Base-by-base conservation (phyloP, 495 filamentous ascomycete genomes). In the Neohortaea acidophila region DNA sequence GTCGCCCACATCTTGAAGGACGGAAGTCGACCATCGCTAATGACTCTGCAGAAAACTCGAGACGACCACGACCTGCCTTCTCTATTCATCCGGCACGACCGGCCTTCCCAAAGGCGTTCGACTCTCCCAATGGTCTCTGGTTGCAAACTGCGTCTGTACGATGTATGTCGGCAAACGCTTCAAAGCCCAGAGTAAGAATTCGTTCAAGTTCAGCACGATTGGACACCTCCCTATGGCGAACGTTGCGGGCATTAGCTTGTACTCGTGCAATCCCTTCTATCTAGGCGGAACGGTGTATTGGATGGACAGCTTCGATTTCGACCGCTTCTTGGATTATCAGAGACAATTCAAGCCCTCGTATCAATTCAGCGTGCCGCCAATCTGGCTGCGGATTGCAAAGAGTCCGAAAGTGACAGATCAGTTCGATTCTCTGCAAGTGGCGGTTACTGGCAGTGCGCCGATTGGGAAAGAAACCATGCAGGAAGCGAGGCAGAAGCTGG, bases 161-260 rank as follows among this genome's bases (percentile, higher is more conserved):
- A 34, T 34, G 32, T 10, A 34, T 19, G 10, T 15, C 7, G 8
- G 17, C 15, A 21, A 20, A 13, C 9, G 15, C 10, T 34, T 20
- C 15, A 8, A 34, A 20, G 17, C 19, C 17, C 24, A 27, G n/a
- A n/a, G 21, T 15, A 24, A 18, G 4, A 15, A 7, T 15, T 7
- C 4, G 1, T 33, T 22, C 26, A 30, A 44, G 33, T 53, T 58
- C 43, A 54, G 60, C 12, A 65, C 61, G 0, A 43, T 70, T 7
- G 67, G 59, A 3, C 69, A 71, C 45, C 51, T 72, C 2, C 66
- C 67, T 8, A 57, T 62, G 4, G 66, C 67, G 0, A 57, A 59
- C 36, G 48, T 62, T 32, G 58, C 58, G 15, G 58, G 58, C 18
- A 38, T 50, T 2, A 60, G 63, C 36, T 59, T 61, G 1, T 71